These are phyloP conservation scores for Clavariopsis aquatica DNA, from an alignment of 495 filamentous ascomycete genomes.

Conservation along the genomic window DNA sequence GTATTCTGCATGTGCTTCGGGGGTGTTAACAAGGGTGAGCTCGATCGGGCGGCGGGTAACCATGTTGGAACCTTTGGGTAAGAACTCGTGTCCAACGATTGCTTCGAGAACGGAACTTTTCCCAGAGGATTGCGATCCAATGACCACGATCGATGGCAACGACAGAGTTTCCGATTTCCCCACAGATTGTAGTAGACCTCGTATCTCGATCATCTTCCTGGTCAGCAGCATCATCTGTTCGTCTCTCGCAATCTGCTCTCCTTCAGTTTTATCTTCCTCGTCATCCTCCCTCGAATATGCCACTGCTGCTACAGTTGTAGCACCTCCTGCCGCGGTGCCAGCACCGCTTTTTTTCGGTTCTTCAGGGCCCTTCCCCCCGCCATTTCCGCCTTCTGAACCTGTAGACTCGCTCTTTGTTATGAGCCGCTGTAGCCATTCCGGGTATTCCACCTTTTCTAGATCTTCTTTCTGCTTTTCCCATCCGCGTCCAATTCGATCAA, in stretches of 20 bases:
- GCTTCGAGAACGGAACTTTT: slow-evolving; percentile 98
- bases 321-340: slow-evolving; percentile 55
- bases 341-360: slow-evolving; percentile 65
- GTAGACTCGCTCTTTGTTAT: slow-evolving; percentile 56
- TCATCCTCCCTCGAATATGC: slow-evolving; percentile 73
- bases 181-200: slow-evolving; percentile 83
- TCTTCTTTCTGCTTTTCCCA: slow-evolving; percentile 83
- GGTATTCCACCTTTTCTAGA: slow-evolving; percentile 57
- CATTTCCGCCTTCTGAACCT: slow-evolving; percentile 42
- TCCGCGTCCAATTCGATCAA: slow-evolving; percentile 73
- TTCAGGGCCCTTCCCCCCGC: slow-evolving; percentile 51
- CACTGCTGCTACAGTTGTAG: slow-evolving; percentile 68
- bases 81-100: slow-evolving; percentile 96
- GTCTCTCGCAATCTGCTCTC: slow-evolving; percentile 69
- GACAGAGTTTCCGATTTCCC: slow-evolving; percentile 86
- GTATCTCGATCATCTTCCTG: slow-evolving; percentile 99
- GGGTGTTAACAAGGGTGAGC: slow-evolving; percentile 93
- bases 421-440: slow-evolving; percentile 83
- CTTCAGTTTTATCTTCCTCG: slow-evolving; percentile 49
- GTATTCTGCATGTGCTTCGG: slow-evolving; percentile 85
- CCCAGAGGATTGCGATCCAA: slow-evolving; percentile 95
- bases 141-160: slow-evolving; percentile 94
- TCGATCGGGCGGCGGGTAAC: slow-evolving; percentile 96
- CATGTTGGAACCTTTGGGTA: slow-evolving; percentile 98
- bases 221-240: slow-evolving; percentile 99